These are phyloP conservation scores for Boechera stricta DNA, from an alignment of 345 rosid species.

Conservation along the genomic window DNA sequence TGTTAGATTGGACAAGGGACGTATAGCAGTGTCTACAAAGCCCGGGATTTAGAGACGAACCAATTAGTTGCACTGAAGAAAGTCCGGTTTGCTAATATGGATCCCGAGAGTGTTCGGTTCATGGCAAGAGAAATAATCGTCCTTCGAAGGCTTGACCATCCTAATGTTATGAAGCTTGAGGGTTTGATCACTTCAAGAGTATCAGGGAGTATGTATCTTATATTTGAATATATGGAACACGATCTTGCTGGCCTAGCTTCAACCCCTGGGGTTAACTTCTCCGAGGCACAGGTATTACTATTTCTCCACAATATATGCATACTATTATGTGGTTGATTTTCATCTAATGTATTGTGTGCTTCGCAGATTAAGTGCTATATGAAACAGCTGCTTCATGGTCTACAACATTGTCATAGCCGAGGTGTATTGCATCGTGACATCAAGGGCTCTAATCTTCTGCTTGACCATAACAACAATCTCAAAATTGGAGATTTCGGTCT, in stretches of 20 bases:
- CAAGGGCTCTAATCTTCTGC: conserved; percentile 67
- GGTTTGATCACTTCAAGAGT: conserved; percentile 69
- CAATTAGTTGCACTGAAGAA: conserved; percentile 75
- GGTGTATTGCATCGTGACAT: conserved; percentile 76
- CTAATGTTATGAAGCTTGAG: conserved; percentile 78
- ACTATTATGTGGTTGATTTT: conserved; percentile 5
- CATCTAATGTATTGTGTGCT: conserved; percentile 2
- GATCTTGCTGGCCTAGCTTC: conserved; percentile 71
- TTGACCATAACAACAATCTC: conserved; percentile 61
- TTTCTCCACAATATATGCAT: not conserved
- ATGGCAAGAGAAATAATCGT: conserved; percentile 79
- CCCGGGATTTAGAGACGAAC: conserved; percentile 67
- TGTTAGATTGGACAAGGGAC: conserved; percentile 80
- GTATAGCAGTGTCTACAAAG: conserved; percentile 76
- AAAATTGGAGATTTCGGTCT: conserved; percentile 75
- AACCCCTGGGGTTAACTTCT: conserved; percentile 57
- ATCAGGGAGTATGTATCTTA: conserved; percentile 68
- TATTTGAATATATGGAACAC: conserved; percentile 79
- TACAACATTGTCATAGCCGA: conserved; percentile 67
- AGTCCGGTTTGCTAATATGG: conserved; percentile 76
- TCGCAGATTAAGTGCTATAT: conserved; percentile 70
- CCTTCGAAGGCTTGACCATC: conserved; percentile 70
- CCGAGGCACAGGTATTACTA: conserved; percentile 62
- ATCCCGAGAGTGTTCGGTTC: conserved; percentile 74
- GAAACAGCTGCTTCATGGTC: conserved; percentile 65